These are phyloP conservation scores for Solanum hybrid DNA, from an alignment of 305 asterid genomes.

Conservation along the genomic window DNA sequence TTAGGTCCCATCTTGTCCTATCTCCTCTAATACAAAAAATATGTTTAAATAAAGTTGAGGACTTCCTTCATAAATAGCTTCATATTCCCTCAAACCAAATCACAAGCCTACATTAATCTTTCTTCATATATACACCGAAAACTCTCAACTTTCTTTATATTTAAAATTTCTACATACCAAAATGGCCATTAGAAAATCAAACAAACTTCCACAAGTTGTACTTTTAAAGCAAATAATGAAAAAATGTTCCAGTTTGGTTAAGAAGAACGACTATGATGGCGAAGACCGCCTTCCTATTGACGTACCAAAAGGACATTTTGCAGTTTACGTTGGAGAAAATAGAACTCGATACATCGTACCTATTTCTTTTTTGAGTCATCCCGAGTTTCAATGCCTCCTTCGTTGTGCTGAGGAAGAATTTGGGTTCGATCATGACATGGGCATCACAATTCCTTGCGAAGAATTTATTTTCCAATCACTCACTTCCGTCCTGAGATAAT, in stretches of 20 bases:
- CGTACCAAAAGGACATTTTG: conserved; percentile 73
- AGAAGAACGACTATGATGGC: background rate
- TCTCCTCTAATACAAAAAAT: conserved; percentile 8
- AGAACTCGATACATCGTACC: conserved; percentile 58
- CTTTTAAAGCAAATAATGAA: conserved; percentile 55
- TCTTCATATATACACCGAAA: background rate
- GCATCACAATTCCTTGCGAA: conserved; percentile 74
- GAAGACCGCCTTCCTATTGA: conserved; percentile 36
- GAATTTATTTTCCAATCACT: conserved; percentile 56
- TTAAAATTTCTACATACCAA: background rate
- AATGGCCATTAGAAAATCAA: conserved; percentile 31
- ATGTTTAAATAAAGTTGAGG: background rate
- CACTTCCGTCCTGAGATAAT: conserved; percentile 39
- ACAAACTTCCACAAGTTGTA: conserved; percentile 35
- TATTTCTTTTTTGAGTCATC: conserved; percentile 48
- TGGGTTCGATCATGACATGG: conserved; percentile 73
- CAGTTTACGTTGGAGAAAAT: conserved; percentile 66
- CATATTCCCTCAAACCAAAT: conserved; percentile 2
- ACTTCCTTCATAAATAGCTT: conserved; percentile 38
- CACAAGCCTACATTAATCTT: background rate
- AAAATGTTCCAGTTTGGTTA: conserved; percentile 49
- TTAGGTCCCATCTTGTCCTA: conserved; percentile 44
- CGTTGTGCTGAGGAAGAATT: conserved; percentile 64
- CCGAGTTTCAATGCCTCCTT: conserved; percentile 58
- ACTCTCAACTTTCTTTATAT: background rate